A percentile compares a stretch with the other conserved stretches of the same genome.
These are phyloP conservation scores for Nicotiana paniculata DNA, from an alignment of 257 asterid species.

Conservation along the genomic window DNA sequence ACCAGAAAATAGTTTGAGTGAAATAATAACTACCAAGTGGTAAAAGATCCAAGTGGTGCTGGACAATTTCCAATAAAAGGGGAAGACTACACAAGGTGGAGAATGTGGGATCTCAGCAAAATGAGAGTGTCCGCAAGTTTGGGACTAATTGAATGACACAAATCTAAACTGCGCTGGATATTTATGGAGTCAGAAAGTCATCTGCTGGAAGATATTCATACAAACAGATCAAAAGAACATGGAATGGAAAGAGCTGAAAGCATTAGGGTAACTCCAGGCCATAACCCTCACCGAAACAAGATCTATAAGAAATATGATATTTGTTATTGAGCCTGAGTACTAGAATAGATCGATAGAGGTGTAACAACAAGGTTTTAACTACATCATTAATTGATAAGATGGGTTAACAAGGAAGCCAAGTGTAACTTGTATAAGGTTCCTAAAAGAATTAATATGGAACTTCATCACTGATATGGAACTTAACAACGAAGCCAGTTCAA, in stretches of 20 bases:
- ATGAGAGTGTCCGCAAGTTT: neutral
- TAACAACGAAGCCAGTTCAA: neutral
- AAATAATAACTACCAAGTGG: neutral
- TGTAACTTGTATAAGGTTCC: neutral
- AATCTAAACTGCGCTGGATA: neutral
- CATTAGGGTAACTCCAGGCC: neutral
- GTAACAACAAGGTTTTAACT: neutral
- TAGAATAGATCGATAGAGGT: neutral
- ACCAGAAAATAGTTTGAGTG: neutral
- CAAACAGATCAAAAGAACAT: neutral
- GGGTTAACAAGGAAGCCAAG: neutral
- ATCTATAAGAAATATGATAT: neutral
- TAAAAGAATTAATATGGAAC: neutral
- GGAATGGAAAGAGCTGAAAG: neutral
- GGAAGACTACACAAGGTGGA: neutral
- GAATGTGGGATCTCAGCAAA: neutral
- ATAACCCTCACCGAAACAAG: neutral
- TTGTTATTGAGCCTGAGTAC: neutral
- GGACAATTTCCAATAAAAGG: neutral
- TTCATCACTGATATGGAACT: too few species aligned
- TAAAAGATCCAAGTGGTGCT: neutral
- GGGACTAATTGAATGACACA: neutral
- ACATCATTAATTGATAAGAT: neutral
- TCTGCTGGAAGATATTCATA: neutral
- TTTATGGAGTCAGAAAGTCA: neutral